Conservation (phyloP, 106 monocot species). For the Acorus calamus region DNA sequence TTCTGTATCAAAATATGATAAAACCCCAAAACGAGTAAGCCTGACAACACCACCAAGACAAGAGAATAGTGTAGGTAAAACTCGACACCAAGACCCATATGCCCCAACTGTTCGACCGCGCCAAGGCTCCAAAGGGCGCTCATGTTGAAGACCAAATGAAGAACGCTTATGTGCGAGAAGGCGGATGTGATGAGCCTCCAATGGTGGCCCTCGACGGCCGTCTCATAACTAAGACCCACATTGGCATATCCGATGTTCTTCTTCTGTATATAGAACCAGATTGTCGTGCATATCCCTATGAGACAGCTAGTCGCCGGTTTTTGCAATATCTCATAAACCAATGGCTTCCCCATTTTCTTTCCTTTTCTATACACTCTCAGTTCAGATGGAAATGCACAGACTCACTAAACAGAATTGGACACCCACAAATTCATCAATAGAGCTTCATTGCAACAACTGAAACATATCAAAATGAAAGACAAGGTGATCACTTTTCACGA, state of each 20-base stretch:
- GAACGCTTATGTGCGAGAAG: constrained; percentile 79
- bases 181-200: constrained; percentile 88
- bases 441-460: no score
- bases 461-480: no score
- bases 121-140: constrained; percentile 95
- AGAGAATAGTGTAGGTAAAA: constrained; percentile 87
- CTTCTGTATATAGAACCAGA: constrained; percentile 94
- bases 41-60: constrained; percentile 60
- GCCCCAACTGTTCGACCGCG: constrained; percentile 46
- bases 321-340: constrained; percentile 66
- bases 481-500: no score
- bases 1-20: constrained; percentile 79
- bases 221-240: constrained; percentile 81
- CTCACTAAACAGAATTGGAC: no score
- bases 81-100: constrained; percentile 57
- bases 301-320: constrained; percentile 81
- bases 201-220: constrained; percentile 66
- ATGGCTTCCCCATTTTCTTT: constrained; percentile 62
- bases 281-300: constrained; percentile 54
- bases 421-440: no score
- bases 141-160: constrained; percentile 91
- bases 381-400: no score
- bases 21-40: constrained; percentile 46
- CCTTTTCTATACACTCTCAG: no score
- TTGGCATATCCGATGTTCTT: constrained; percentile 57